Percentiles rank a stretch among this genome's conserved stretches.
Conservation (phyloP, 2,329 filamentous ascomycete species). For the Hypoxylon sp. region DNA sequence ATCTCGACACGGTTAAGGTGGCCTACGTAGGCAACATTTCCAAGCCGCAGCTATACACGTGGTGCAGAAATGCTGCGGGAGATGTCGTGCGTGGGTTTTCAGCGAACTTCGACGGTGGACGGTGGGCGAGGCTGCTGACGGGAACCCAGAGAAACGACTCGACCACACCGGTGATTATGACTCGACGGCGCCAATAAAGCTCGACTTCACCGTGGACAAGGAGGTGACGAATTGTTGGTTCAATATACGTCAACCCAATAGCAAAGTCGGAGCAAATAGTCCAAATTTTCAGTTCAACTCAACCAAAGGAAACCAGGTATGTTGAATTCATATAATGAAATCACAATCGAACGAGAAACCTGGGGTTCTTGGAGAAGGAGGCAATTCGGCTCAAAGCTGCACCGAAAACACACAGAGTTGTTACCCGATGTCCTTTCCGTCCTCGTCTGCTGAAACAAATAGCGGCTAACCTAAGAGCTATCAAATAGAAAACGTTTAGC, state of each 20-base stretch:
- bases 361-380: neutral
- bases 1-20: slow-evolving; percentile 19
- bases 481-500: slow-evolving; percentile 35
- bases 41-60: slow-evolving; percentile 24
- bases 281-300: slow-evolving; percentile 22
- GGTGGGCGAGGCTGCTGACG: slow-evolving; percentile 4
- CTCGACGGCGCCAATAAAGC: slow-evolving; percentile 11
- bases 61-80: neutral
- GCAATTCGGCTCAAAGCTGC: slow-evolving; percentile 20
- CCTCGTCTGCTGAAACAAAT: slow-evolving; percentile 4
- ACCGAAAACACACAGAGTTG: slow-evolving; percentile 6
- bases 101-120: neutral
- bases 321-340: slow-evolving; percentile 14
- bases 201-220: slow-evolving; percentile 12
- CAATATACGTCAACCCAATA: slow-evolving; percentile 7
- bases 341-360: neutral
- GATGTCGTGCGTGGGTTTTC: slow-evolving; percentile 16
- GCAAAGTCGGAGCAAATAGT: slow-evolving; percentile 11
- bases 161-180: slow-evolving; percentile 2
- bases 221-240: slow-evolving; percentile 20
- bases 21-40: slow-evolving; percentile 28
- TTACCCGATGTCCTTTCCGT: slow-evolving; percentile 22
- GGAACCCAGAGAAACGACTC: slow-evolving; percentile 12
- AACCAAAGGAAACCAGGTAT: slow-evolving; percentile 16
- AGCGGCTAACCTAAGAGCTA: neutral